These are phyloP conservation scores for Hevea brasiliensis DNA, from an alignment of 345 rosid genomes.

Conservation along the genomic window DNA sequence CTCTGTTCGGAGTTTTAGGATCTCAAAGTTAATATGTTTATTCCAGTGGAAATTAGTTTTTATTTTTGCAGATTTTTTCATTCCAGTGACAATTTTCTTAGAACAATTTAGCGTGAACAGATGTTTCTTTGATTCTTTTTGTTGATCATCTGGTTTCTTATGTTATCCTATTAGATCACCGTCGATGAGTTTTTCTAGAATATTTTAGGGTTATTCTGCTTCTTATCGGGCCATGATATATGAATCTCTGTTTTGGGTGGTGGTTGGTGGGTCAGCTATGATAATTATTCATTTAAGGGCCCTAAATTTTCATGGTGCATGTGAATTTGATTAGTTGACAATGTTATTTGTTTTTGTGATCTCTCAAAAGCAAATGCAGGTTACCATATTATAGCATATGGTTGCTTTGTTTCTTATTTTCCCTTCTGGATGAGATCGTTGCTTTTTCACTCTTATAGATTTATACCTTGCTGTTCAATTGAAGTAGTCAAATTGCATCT, in stretches of 20 bases:
- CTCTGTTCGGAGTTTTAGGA: conserved; percentile 22
- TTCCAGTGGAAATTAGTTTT: neutral
- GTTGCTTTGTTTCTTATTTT: neutral
- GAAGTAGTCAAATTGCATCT: neutral
- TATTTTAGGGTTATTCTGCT: neutral
- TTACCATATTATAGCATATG: neutral
- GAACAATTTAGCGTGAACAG: neutral
- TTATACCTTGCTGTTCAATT: neutral
- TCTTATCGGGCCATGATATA: neutral
- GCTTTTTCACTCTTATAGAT: neutral
- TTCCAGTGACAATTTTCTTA: neutral
- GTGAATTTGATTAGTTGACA: neutral
- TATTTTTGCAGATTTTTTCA: too few species aligned
- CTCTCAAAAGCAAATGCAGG: neutral
- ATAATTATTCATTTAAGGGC: neutral
- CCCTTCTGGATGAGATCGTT: conserved; percentile 2
- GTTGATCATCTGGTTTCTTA: neutral
- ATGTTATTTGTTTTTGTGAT: neutral
- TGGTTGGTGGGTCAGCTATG: neutral
- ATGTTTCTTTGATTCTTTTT: neutral
- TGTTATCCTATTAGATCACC: neutral
- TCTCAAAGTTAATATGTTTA: conserved; percentile 9
- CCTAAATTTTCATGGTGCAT: neutral
- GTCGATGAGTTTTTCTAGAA: neutral
- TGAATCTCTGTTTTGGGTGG: conserved; percentile 6